Evolutionary conservation across 164 flowering plant species (phyloP), one percentile per base, ranked within the genome.

Genomic region (Umbellularia californica): DNA sequence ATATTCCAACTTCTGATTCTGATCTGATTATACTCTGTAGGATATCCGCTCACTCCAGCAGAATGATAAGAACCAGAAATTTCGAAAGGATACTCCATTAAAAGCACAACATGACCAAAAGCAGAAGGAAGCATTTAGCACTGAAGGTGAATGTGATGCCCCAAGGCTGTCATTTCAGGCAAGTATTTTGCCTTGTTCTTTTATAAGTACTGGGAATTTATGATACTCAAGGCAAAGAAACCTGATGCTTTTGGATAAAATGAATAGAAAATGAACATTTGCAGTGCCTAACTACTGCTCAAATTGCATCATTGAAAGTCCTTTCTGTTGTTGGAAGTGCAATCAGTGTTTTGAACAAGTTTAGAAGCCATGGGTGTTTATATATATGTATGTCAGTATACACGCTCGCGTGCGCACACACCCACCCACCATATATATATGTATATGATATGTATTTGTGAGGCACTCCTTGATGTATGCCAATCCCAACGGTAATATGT

Each of bases 111-210:
- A 50, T 52, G 33, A 60, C 47, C 3, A 0, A 52, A 52, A 33
- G 52, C 47, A 25, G 23, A 19, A 67, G 62, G 47, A 52, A 65
- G 68, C 17, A 50, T 52, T 17, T 35, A 20, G 47, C 2, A 14
- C 60, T 19, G 62, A 47, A 24, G 23, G 35, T 12, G 55, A 28
- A 13, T 60, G 70, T 70, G 22, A 41, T 35, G 51, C 64, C 51
- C 13, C 74, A 13, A 22, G 28, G 50, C 80, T 64, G 77, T 25
- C 65, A 27, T 81, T 78, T 70, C 78, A 75, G 83, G 83, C 78
- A 25, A 33, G 78, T 65, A 2, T 71, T 35, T 2, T n/a, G 65
- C 60, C 19, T 63, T 35, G 1, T 58, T 27, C 14, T 64, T 12
- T 17, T 58, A 58, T 58, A 58, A 17, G 19, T 58, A n/a, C 2